A percentile compares a stretch with the other conserved stretches of the same genome.
Conservation (phyloP, 495 filamentous ascomycete species). For the Penicillium ochrochloron region DNA sequence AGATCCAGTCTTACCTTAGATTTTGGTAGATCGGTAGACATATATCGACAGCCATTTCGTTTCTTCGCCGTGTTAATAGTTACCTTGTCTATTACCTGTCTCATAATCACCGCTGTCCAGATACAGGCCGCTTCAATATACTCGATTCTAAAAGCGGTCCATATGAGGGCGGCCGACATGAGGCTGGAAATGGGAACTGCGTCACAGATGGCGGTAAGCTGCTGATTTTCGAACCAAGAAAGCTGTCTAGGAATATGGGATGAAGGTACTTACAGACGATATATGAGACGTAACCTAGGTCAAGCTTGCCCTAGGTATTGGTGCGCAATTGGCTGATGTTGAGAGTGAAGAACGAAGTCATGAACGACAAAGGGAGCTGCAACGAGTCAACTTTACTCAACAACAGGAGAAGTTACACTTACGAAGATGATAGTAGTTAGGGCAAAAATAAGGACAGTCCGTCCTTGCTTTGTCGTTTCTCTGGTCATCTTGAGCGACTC, state of each 20-base stretch:
- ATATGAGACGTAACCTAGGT: slow-evolving; percentile 3
- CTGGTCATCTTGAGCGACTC: slow-evolving; percentile 1
- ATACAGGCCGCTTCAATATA: background rate
- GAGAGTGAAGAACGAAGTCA: background rate
- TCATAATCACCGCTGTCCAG: background rate
- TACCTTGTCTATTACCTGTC: background rate
- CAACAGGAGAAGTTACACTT: background rate
- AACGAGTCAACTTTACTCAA: background rate
- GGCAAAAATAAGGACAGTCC: background rate
- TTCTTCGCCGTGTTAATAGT: background rate
- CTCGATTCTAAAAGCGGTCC: background rate
- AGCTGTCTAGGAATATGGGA: background rate
- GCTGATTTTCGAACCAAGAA: background rate
- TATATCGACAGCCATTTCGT: background rate
- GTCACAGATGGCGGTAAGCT: background rate
- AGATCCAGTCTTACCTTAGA: background rate
- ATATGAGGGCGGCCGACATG: background rate
- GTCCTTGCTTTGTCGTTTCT: background rate
- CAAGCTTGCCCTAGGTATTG: background rate
- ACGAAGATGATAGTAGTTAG: background rate
- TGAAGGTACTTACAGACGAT: background rate
- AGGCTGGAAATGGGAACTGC: background rate
- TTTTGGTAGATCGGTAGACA: background rate
- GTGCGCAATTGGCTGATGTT: background rate
- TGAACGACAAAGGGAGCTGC: background rate